Percentiles rank a stretch among this genome's conserved stretches.
These are phyloP conservation scores for Seiridium unicorne DNA, from an alignment of 2,329 filamentous ascomycete species.

Conservation along the genomic window DNA sequence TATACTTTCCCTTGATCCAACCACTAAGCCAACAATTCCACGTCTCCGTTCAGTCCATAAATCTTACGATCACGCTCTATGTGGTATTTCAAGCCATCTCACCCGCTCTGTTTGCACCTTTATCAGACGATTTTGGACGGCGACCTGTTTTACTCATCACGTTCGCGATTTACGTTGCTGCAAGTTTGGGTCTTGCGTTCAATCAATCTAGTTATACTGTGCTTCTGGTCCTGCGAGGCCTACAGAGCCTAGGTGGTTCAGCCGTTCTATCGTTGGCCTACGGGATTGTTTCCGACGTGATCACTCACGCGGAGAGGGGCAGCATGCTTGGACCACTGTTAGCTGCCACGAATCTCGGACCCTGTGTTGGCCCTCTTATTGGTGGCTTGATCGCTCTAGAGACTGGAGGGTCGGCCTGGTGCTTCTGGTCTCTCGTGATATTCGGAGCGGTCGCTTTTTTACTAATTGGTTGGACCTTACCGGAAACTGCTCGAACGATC, in stretches of 20 bases:
- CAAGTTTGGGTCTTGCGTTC: constrained; percentile 44
- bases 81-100: constrained; percentile 6
- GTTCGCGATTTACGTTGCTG: constrained; percentile 43
- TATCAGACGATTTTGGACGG: constrained; percentile 19
- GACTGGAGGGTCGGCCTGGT: constrained; percentile 7
- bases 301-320: constrained; percentile 6
- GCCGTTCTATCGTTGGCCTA: constrained; percentile 9
- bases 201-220: constrained; percentile 8
- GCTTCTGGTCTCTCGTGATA: constrained; percentile 11
- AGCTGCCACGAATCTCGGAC: constrained; percentile 4
- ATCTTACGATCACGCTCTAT: constrained; percentile 11
- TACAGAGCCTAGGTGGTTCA: constrained; percentile 13
- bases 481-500: constrained; percentile 11
- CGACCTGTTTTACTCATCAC: constrained; percentile 39
- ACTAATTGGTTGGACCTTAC: constrained; percentile 9
- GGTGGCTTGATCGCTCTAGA: constrained; percentile 10
- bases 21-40: neutral
- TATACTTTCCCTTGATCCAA: constrained; percentile 11
- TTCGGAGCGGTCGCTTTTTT: constrained; percentile 4
- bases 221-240: constrained; percentile 9
- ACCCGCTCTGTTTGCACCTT: constrained; percentile 1
- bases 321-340: constrained; percentile 10
- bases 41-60: constrained; percentile 9
- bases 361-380: constrained; percentile 12
- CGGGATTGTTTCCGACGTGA: constrained; percentile 12